These are phyloP conservation scores for Porodaedalea pini DNA, from an alignment of 1,284 basidiomycete genomes.

Conservation along the genomic window DNA sequence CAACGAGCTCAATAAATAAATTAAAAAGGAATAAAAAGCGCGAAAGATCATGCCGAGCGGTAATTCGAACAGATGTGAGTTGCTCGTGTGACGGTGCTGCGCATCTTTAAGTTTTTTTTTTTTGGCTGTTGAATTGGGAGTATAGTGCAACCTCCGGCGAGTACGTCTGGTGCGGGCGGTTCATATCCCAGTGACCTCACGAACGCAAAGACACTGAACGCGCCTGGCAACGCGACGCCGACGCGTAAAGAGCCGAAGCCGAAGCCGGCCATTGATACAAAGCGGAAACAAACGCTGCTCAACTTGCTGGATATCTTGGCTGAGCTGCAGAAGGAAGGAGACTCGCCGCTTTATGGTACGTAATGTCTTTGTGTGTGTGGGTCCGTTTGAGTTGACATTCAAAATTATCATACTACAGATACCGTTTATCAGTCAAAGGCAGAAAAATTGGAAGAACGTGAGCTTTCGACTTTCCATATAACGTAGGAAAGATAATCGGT, in stretches of 20 bases:
- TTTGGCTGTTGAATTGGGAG: background rate
- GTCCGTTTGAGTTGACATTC: background rate
- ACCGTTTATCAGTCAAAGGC: conserved; percentile 14
- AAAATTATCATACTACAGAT: background rate
- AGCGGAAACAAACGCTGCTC: conserved; percentile 58
- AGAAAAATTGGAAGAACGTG: conserved; percentile 21
- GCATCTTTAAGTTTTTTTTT: background rate
- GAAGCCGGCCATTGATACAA: conserved; percentile 22
- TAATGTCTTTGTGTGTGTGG: background rate
- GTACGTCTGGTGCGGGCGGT: background rate
- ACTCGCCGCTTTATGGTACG: conserved; percentile 1
- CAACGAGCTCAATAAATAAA: too few species aligned
- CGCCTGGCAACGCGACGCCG: conserved; percentile 7
- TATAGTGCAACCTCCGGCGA: conserved; percentile 8
- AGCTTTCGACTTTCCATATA: background rate
- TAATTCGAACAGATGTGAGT: conserved; percentile 3
- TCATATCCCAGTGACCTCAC: conserved; percentile 10
- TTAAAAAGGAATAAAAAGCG: background rate
- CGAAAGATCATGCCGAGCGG: background rate
- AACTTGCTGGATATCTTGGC: conserved; percentile 60
- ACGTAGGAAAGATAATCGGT: background rate
- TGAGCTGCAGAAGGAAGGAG: conserved; percentile 48
- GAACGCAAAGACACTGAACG: conserved; percentile 9
- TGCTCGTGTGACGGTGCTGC: background rate
- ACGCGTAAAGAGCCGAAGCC: conserved; percentile 15